Evolutionary conservation across 2,329 filamentous ascomycete species (phyloP).

Genomic region (Cladosporium sp.): DNA sequence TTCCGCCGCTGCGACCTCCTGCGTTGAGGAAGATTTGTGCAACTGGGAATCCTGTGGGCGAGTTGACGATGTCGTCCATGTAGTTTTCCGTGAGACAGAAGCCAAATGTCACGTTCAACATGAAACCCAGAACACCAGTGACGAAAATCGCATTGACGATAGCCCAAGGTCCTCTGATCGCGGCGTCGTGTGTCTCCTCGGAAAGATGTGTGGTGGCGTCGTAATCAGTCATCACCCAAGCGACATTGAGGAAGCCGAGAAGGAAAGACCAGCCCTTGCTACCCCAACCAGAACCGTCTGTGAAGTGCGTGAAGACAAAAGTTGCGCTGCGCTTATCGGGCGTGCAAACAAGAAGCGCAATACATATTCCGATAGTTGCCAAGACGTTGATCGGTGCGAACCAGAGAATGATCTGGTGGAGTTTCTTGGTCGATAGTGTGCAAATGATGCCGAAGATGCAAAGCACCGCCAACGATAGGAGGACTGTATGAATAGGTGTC

Average conservation of each 20-base stretch:
- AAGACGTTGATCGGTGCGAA: conserved; percentile 63
- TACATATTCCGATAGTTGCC: conserved; percentile 57
- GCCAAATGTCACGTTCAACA: conserved; percentile 55
- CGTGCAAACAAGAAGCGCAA: conserved; percentile 54
- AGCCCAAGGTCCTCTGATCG: conserved; percentile 51
- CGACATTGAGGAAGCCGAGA: conserved; percentile 57
- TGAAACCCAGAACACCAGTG: conserved; percentile 52
- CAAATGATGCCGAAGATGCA: conserved; percentile 56
- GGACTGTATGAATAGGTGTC: conserved; percentile 53
- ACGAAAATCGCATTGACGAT: conserved; percentile 53
- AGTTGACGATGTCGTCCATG: conserved; percentile 49
- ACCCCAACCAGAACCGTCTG: conserved; percentile 49
- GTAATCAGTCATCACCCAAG: conserved; percentile 58
- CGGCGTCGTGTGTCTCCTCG: conserved; percentile 50
- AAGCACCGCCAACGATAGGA: conserved; percentile 53
- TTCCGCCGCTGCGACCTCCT: conserved; percentile 49
- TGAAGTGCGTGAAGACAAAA: conserved; percentile 52
- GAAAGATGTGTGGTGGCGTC: conserved; percentile 46
- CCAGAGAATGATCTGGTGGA: conserved; percentile 59
- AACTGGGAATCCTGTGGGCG: conserved; percentile 56
- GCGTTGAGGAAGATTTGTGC: conserved; percentile 56
- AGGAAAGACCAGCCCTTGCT: conserved; percentile 53
- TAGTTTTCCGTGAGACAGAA: conserved; percentile 51
- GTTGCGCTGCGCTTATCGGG: conserved; percentile 48
- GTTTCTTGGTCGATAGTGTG: conserved; percentile 55